phyloP scores from a whole-genome alignment of 139 green algal genomes.

The Picochlorum costavermella region DNA sequence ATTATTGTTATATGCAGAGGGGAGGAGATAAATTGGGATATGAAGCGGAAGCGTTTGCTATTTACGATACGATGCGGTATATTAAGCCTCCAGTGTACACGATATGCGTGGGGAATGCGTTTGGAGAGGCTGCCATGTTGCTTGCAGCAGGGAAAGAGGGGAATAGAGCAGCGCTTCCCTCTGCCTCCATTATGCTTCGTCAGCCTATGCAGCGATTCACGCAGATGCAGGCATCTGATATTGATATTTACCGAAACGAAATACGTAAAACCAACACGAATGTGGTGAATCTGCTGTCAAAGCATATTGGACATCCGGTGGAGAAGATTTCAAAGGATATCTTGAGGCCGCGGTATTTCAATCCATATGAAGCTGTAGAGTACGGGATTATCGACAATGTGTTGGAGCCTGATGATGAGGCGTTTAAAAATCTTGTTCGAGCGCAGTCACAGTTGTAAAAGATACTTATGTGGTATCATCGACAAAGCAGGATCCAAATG shows the following conservation, averaged over 20 bases:
- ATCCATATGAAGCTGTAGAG: slow-evolving; percentile 77
- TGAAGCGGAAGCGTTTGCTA: slow-evolving; percentile 94
- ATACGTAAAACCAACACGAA: slow-evolving; percentile 77
- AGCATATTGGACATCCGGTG: slow-evolving; percentile 66
- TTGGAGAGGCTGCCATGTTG: slow-evolving; percentile 93
- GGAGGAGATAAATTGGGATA: slow-evolving; percentile 90
- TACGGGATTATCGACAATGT: slow-evolving; percentile 93
- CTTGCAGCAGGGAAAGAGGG: slow-evolving; percentile 81
- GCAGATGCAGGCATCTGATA: slow-evolving; percentile 88
- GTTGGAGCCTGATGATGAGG: slow-evolving; percentile 33
- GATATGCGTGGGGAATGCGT: slow-evolving; percentile 87
- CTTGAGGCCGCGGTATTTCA: slow-evolving; percentile 81
- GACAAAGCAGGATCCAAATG: slow-evolving; percentile 75
- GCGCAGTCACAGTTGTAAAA: slow-evolving; percentile 3
- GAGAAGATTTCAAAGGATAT: slow-evolving; percentile 84
- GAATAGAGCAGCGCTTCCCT: slow-evolving; percentile 85
- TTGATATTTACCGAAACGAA: slow-evolving; percentile 95
- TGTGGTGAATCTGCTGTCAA: slow-evolving; percentile 68
- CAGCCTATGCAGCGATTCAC: slow-evolving; percentile 85
- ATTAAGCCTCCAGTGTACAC: slow-evolving; percentile 86
- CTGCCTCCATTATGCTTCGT: slow-evolving; percentile 92
- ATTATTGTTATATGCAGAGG: slow-evolving; percentile 51
- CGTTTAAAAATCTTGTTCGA: slow-evolving; percentile 22
- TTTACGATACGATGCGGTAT: slow-evolving; percentile 95
- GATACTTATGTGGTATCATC: slow-evolving; percentile 48